Evolutionary conservation across 192 early-diverging fungal species (phyloP).

Genomic region (Entophlyctis helioformis): DNA sequence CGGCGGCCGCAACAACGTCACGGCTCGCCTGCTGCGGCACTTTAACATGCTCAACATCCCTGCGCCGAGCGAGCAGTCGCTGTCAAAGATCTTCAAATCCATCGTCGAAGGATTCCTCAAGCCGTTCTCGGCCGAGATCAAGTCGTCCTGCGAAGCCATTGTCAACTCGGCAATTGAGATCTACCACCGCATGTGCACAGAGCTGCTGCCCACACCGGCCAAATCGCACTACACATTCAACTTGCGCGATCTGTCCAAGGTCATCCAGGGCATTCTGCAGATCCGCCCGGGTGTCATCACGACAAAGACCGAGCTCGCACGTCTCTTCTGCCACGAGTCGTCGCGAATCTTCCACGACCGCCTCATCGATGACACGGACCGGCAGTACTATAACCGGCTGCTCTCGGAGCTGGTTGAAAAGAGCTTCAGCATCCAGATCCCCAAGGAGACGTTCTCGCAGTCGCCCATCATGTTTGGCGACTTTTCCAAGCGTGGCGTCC

Average conservation of each 20-base stretch:
- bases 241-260: slow-evolving; percentile 42
- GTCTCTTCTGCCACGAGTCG: slow-evolving; percentile 44
- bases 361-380: slow-evolving; percentile 41
- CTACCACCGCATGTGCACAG: slow-evolving; percentile 45
- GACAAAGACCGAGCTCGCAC: slow-evolving; percentile 34
- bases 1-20: slow-evolving; percentile 41
- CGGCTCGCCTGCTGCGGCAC: slow-evolving; percentile 38
- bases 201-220: slow-evolving; percentile 44
- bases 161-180: slow-evolving; percentile 44
- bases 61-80: slow-evolving; percentile 30
- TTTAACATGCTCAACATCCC: slow-evolving; percentile 50
- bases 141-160: slow-evolving; percentile 32
- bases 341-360: slow-evolving; percentile 43
- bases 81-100: slow-evolving; percentile 40
- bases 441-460: slow-evolving; percentile 31
- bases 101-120: slow-evolving; percentile 47
- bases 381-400: slow-evolving; percentile 38
- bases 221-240: slow-evolving; percentile 57
- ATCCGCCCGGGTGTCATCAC: slow-evolving; percentile 22
- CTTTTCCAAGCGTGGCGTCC: slow-evolving; percentile 40
- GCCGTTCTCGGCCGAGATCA: slow-evolving; percentile 34
- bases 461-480: slow-evolving; percentile 49
- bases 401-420: slow-evolving; percentile 44
- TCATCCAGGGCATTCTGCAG: slow-evolving; percentile 44
- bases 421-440: slow-evolving; percentile 34